A percentile compares a stretch with the other conserved stretches of the same genome.
These are phyloP conservation scores for Selaginella moellendorffii DNA, from an alignment of 75 land plant species.

Conservation along the genomic window DNA sequence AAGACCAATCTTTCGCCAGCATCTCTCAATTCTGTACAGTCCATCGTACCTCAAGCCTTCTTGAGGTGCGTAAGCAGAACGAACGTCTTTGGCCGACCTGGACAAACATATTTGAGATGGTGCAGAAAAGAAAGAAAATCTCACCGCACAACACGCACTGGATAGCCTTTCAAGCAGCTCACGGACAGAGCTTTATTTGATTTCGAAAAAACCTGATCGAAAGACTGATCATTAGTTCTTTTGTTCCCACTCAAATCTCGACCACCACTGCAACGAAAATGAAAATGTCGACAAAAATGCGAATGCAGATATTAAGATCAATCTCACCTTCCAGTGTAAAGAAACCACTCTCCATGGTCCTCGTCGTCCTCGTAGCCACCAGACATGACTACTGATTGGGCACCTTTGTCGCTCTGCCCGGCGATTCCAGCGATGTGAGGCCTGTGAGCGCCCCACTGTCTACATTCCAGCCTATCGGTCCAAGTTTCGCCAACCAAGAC, in stretches of 20 bases:
- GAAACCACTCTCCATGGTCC: conserved; percentile 97
- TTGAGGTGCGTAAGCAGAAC: conserved; percentile 89
- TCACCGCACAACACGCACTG: conserved; percentile 33
- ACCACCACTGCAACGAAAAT: conserved; percentile 97
- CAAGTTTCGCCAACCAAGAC: conserved; percentile 86
- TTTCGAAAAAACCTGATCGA: conserved; percentile 66
- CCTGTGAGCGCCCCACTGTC: conserved; percentile 89
- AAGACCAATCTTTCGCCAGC: conserved; percentile 76
- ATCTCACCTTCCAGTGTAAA: conserved; percentile 87
- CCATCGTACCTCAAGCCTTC: conserved; percentile 85
- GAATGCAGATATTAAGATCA: too few relatives aligned
- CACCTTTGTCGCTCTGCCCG: conserved; percentile 69
- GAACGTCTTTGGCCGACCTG: conserved; percentile 86
- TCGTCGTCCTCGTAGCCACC: conserved; percentile 96
- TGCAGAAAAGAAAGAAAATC: not conserved
- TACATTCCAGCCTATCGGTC: conserved; percentile 75
- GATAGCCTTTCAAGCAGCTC: conserved; percentile 33
- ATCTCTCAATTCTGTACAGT: conserved; percentile 76
- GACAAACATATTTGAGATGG: not conserved
- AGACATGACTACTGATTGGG: conserved; percentile 79
- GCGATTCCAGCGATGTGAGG: conserved; percentile 93
- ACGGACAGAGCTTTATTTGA: conserved; percentile 53
- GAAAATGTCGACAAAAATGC: too few relatives aligned
- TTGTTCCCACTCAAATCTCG: conserved; percentile 90
- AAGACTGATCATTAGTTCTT: conserved; percentile 67